Evolutionary conservation across 1,284 basidiomycete genomes (phyloP).

Genomic region (Uromyces viciae-fabae): DNA sequence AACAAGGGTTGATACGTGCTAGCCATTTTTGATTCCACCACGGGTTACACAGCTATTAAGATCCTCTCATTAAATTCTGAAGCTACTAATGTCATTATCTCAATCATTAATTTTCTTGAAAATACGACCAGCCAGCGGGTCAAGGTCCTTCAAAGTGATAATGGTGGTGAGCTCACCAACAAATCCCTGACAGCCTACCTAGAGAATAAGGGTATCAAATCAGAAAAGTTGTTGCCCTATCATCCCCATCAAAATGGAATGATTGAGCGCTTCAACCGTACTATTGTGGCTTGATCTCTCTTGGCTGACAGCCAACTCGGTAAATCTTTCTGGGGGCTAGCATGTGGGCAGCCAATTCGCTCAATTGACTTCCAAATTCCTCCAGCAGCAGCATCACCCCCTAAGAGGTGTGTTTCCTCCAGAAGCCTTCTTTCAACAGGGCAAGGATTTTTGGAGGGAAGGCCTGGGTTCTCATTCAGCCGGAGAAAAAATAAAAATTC

Average conservation of each 20-base stretch:
- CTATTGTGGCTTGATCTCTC: too few relatives aligned
- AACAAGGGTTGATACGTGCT: neutral
- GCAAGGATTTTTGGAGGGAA: neutral
- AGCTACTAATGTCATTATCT: neutral
- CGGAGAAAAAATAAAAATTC: neutral
- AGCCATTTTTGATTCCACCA: neutral
- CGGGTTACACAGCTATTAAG: neutral
- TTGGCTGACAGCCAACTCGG: too few relatives aligned
- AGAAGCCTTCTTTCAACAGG: neutral
- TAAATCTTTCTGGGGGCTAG: too few relatives aligned
- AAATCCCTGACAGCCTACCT: neutral
- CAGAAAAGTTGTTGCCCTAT: neutral
- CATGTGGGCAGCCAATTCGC: too few relatives aligned
- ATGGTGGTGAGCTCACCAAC: neutral
- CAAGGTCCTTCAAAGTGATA: neutral
- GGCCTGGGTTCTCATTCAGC: neutral
- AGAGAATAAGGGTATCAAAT: neutral
- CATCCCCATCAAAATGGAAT: neutral
- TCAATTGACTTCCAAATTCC: neutral
- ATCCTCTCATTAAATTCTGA: neutral
- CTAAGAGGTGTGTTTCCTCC: neutral
- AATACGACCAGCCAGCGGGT: neutral
- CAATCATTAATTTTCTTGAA: neutral
- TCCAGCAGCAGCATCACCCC: neutral
- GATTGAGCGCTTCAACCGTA: neutral